Percentiles rank a stretch among this genome's conserved stretches.
Conservation (phyloP, 2,329 filamentous ascomycete species). For the Hypoxylon sp. region DNA sequence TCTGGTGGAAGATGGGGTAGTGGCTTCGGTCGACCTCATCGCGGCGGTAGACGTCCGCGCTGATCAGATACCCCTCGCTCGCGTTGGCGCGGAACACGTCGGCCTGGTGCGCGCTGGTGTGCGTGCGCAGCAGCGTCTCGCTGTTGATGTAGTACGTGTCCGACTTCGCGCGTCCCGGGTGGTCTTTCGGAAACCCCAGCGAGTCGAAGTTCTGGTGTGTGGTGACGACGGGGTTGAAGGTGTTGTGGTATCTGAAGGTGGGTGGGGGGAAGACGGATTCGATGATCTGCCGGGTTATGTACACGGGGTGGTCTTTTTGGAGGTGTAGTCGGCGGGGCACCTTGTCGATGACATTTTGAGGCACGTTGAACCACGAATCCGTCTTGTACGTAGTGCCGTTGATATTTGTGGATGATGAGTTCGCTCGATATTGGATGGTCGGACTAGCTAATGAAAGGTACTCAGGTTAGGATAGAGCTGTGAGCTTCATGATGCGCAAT, state of each 20-base stretch:
- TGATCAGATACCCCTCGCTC: conserved; percentile 85
- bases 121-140: conserved; percentile 84
- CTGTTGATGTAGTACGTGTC: conserved; percentile 97
- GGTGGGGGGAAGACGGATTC: conserved; percentile 83
- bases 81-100: conserved; percentile 78
- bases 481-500: conserved; percentile 15
- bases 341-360: conserved; percentile 76
- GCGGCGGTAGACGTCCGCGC: conserved; percentile 92
- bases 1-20: conserved; percentile 98
- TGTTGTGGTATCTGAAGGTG: conserved; percentile 78
- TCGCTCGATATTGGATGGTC: conserved; percentile 33
- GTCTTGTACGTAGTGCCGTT: conserved; percentile 70
- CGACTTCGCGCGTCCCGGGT: conserved; percentile 84
- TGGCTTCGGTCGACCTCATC: conserved; percentile 96
- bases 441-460: conserved; percentile 16
- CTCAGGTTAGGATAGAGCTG: conserved; percentile 30
- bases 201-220: conserved; percentile 94
- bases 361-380: conserved; percentile 87
- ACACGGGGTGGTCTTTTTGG: conserved; percentile 87
- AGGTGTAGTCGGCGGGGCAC: conserved; percentile 85
- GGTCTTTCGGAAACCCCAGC: conserved; percentile 87
- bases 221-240: conserved; percentile 83
- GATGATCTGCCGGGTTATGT: conserved; percentile 90
- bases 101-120: conserved; percentile 93
- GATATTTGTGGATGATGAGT: conserved; percentile 59